Base-by-base conservation (phyloP, 1,284 basidiomycete species). In the Macrocystidia cucumis region DNA sequence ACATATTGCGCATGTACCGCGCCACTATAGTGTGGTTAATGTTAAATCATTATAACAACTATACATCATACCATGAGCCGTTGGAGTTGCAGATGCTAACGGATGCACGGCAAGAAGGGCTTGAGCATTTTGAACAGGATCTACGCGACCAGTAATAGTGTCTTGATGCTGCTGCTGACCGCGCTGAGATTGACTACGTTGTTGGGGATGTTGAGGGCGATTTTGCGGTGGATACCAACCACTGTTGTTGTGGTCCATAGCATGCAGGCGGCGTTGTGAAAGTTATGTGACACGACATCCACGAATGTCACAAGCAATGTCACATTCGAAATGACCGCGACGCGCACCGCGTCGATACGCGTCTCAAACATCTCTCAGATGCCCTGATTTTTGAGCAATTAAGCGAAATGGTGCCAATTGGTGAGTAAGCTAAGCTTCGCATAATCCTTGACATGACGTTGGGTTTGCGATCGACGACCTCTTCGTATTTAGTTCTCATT, bases 51-150 rank as follows among this genome's bases (percentile, higher is more conserved):
- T 32, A 39, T 37, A 38, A 33, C 35, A 14, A 27, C 5, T 28
- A 37, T 7, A 18, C 16, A 13, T 44, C 59, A 42, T 47, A 81
- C 83, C 77, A 48, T 85, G 81, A 28, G 71, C 65, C 5, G 79
- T 68, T 17, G 82, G 79, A 3, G 75, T 80, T 25, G 74, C 75
- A 39, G 79, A 82, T 23, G 77, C 76, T 45, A 78, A 66, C 12
- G 83, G 78, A 51, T 84, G 85, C 21, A 67, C 62, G 5, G 73
- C 67, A 28, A 84, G 62, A 22, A 84, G 54, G 29, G 67, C 59
- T 44, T 81, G 80, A 3, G 77, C 72, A 52, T 77, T 70, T 33
- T 78, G 74, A 5, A 75, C 73, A 2, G 76, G 54, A 44, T 63
- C 56, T 16, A 54, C 47, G 21, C 55, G n/a, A n/a, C n/a, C 51